Conservation (phyloP, 345 rosid species). For the Lenwebbia sp. region DNA sequence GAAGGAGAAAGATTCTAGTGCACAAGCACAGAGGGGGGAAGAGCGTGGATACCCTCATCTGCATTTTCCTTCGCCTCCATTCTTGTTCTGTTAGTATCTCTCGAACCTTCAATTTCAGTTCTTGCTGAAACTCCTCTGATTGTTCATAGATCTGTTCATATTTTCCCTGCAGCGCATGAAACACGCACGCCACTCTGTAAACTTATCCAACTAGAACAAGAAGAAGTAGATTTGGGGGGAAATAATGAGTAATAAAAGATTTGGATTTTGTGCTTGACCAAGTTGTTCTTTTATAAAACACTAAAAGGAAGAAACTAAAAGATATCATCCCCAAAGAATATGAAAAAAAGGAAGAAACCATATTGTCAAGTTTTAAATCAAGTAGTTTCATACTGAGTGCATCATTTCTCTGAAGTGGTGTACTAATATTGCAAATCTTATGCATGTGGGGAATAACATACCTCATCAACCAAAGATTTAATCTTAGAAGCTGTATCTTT, state of each 20-base stretch:
- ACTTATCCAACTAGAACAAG: not conserved
- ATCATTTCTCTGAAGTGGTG: not conserved
- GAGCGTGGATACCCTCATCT: slow-evolving; percentile 60
- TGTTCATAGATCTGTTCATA: slow-evolving; percentile 63
- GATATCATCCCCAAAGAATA: not conserved
- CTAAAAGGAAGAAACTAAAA: not conserved
- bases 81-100: slow-evolving; percentile 94
- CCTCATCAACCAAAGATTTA: slow-evolving; percentile 94
- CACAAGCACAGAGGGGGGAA: not conserved
- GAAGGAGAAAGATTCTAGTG: not conserved
- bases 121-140: slow-evolving; percentile 70
- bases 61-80: slow-evolving; percentile 98
- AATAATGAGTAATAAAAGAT: not conserved
- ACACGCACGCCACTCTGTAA: not conserved
- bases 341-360: not conserved
- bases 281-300: not conserved
- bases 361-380: not conserved
- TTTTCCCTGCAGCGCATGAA: slow-evolving; percentile 52
- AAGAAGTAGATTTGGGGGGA: not conserved
- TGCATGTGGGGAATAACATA: slow-evolving; percentile 5
- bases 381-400: not conserved
- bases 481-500: slow-evolving; percentile 88
- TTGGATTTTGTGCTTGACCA: not conserved
- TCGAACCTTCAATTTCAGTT: slow-evolving; percentile 77
- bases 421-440: not conserved